Percentiles rank a stretch among this genome's conserved stretches.
Conservation (phyloP, 805 yeast genomes). For the Millerozyma acaciae region DNA sequence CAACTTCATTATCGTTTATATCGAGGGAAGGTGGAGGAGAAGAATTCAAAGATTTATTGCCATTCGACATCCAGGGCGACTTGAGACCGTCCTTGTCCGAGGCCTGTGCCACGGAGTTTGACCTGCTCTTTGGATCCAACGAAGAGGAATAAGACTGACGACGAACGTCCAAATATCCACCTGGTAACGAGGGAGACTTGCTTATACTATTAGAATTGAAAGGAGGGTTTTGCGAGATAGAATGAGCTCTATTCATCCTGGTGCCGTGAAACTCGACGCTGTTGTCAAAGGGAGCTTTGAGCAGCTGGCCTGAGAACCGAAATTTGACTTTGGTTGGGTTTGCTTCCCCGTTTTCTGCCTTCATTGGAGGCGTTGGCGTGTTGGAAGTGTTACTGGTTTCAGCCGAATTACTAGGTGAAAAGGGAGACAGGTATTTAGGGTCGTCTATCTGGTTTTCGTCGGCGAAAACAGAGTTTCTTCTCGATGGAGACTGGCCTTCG, state of each 20-base stretch:
- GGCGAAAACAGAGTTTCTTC: conserved; percentile 9
- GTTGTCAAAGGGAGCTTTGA: conserved; percentile 8
- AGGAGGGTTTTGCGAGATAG: conserved; percentile 46
- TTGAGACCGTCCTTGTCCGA: conserved; percentile 10
- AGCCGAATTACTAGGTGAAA: conserved; percentile 11
- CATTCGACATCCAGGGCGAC: conserved; percentile 14
- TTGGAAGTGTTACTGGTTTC: conserved; percentile 9
- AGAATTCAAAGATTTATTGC: conserved; percentile 1
- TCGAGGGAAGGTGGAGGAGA: conserved; percentile 5
- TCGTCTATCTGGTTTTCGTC: conserved; percentile 9
- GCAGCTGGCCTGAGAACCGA: conserved; percentile 4
- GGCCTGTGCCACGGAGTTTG: conserved; percentile 11
- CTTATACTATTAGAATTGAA: conserved; percentile 12
- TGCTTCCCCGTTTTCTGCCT: conserved; percentile 5
- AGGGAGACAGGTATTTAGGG: conserved; percentile 12
- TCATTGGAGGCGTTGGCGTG: conserved; percentile 13
- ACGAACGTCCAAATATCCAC: conserved; percentile 32
- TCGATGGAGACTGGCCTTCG: conserved; percentile 23
- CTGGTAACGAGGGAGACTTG: conserved; percentile 14
- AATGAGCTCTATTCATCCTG: conserved; percentile 34
- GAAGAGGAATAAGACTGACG: background rate
- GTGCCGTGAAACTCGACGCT: no score
- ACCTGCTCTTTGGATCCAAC: conserved; percentile 5
- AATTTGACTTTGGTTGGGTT: background rate
- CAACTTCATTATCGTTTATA: conserved; percentile 2